These are phyloP conservation scores for Aspergillus melleus DNA, from an alignment of 2,329 filamentous ascomycete species.

Conservation along the genomic window DNA sequence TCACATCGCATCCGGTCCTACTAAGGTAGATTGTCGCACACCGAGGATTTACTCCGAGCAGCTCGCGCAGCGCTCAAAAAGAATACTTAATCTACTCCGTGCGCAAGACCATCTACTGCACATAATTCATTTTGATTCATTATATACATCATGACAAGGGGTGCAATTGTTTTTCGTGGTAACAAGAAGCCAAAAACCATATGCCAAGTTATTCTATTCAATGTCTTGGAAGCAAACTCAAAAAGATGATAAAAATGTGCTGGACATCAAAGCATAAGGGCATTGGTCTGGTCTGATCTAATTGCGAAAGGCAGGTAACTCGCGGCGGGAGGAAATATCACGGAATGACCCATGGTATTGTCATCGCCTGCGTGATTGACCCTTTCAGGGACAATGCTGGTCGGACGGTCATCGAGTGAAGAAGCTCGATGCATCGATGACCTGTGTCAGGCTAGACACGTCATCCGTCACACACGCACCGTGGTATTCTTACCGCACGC, in stretches of 20 bases:
- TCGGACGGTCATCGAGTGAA: not conserved
- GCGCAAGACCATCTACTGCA: not conserved
- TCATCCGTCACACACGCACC: not conserved
- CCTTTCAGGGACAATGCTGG: not conserved
- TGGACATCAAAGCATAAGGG: slow-evolving; percentile 4
- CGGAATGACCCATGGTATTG: not conserved
- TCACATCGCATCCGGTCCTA: too few relatives aligned
- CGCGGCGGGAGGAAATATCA: not conserved
- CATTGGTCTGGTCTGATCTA: not conserved
- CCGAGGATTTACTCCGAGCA: not conserved
- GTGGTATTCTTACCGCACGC: not conserved
- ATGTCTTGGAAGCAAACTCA: not conserved
- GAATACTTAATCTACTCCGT: not conserved
- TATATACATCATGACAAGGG: slow-evolving; percentile 16
- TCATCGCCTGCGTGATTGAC: not conserved
- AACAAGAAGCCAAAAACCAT: not conserved
- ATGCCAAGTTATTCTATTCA: not conserved
- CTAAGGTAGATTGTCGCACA: not conserved
- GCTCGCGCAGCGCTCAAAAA: not conserved
- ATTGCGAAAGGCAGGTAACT: slow-evolving; percentile 1
- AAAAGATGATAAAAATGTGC: not conserved
- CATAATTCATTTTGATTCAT: slow-evolving; percentile 4
- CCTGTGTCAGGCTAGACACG: slow-evolving; percentile 2
- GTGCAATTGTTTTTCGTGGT: not conserved
- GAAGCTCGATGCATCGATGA: not conserved